A percentile compares a stretch with the other conserved stretches of the same genome.
phyloP scores from a whole-genome alignment of 768 basidiomycete genomes.

The Tulasnella sp. region DNA sequence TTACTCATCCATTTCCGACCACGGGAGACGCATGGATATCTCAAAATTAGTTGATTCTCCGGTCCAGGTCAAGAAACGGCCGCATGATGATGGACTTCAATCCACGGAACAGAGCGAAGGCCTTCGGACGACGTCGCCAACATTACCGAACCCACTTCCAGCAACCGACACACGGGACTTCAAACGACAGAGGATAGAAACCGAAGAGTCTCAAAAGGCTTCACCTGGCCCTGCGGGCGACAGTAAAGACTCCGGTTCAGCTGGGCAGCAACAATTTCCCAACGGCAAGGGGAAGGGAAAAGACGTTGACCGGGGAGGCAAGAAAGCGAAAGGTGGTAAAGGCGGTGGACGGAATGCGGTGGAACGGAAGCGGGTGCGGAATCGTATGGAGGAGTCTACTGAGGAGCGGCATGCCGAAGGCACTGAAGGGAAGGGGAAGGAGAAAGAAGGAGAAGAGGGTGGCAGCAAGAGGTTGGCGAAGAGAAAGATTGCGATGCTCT shows the following conservation, averaged over 20 bases:
- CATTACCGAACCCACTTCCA: neutral
- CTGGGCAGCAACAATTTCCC: neutral
- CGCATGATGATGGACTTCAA: neutral
- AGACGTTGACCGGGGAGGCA: neutral
- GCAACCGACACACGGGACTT: neutral
- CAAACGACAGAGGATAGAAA: neutral
- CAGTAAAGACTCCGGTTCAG: neutral
- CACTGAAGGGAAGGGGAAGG: neutral
- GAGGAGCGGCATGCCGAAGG: neutral
- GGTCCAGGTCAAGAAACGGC: neutral
- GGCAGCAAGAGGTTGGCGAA: slow-evolving; percentile 46
- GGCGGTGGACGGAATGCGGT: neutral
- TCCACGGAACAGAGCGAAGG: neutral
- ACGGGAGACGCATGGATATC: neutral
- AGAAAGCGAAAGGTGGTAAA: neutral
- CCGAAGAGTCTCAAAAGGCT: neutral
- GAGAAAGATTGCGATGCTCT: slow-evolving; percentile 69
- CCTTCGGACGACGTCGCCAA: neutral
- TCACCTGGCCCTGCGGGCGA: neutral
- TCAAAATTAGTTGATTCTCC: neutral
- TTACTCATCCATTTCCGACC: neutral
- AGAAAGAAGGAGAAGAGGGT: neutral
- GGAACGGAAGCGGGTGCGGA: neutral
- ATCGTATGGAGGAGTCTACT: neutral
- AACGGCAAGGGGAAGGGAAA: neutral